These are phyloP conservation scores for Termitomyces sp. DNA, from an alignment of 768 basidiomycete genomes.

Conservation along the genomic window DNA sequence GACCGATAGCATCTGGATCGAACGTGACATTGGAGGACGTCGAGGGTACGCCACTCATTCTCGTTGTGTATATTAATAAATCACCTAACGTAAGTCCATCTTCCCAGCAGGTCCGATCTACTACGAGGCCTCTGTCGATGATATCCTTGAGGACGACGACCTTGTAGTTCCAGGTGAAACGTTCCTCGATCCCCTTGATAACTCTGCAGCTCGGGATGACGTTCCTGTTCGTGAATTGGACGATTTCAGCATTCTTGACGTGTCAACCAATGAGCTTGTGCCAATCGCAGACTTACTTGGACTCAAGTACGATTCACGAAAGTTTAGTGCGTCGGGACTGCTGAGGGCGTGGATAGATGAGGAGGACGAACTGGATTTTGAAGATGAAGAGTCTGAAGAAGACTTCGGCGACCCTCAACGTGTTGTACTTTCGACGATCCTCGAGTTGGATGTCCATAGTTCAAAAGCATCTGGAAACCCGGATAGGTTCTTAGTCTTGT, in stretches of 20 bases:
- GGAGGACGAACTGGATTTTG: slow-evolving; percentile 24
- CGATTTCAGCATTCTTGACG: slow-evolving; percentile 49
- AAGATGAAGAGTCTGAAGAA: slow-evolving; percentile 22
- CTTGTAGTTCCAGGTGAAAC: slow-evolving; percentile 41
- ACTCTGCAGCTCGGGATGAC: slow-evolving; percentile 23
- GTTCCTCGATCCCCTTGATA: slow-evolving; percentile 10
- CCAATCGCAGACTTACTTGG: slow-evolving; percentile 32
- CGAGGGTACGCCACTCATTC: neutral
- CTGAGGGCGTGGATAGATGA: slow-evolving; percentile 31
- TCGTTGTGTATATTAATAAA: neutral
- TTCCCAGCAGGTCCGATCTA: slow-evolving; percentile 1
- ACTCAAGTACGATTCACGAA: slow-evolving; percentile 17
- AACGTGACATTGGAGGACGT: slow-evolving; percentile 9
- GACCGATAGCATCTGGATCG: slow-evolving; percentile 8
- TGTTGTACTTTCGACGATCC: slow-evolving; percentile 36
- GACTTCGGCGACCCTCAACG: slow-evolving; percentile 20
- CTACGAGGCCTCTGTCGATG: slow-evolving; percentile 19
- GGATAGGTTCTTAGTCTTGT: slow-evolving; percentile 35
- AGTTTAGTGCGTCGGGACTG: slow-evolving; percentile 35
- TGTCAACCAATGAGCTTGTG: slow-evolving; percentile 29
- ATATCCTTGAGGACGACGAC: slow-evolving; percentile 33
- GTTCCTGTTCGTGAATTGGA: slow-evolving; percentile 53
- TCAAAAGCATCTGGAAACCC: slow-evolving; percentile 22
- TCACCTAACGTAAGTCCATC: neutral
- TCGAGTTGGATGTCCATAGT: slow-evolving; percentile 44